These are phyloP conservation scores for Candida methanosorbosa DNA, from an alignment of 805 yeast species.

Conservation along the genomic window DNA sequence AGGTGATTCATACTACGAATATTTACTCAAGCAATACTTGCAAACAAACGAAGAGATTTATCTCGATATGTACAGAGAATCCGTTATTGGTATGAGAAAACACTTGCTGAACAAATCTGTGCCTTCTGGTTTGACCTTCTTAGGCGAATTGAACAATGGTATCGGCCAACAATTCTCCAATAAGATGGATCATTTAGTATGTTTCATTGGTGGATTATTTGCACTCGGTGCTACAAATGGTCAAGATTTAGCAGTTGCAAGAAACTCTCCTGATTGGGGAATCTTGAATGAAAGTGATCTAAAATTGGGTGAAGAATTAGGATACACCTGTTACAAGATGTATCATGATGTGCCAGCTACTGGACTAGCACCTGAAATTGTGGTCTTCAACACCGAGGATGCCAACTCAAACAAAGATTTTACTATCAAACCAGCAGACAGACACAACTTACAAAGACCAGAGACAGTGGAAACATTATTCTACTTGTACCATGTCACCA, in stretches of 20 bases:
- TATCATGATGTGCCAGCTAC: conserved; percentile 60
- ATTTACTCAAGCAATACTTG: conserved; percentile 74
- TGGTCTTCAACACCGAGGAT: conserved; percentile 59
- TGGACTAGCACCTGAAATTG: conserved; percentile 87
- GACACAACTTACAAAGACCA: conserved; percentile 84
- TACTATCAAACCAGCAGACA: conserved; percentile 58
- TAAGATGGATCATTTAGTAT: conserved; percentile 90
- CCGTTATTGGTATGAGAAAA: conserved; percentile 69
- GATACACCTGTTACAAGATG: conserved; percentile 78
- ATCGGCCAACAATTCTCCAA: conserved; percentile 48
- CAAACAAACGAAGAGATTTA: conserved; percentile 69
- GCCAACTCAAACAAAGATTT: conserved; percentile 43
- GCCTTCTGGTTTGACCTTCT: conserved; percentile 55
- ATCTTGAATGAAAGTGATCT: conserved; percentile 52
- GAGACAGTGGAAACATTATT: conserved; percentile 89
- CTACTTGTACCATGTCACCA: conserved; percentile 70
- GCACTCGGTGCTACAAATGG: conserved; percentile 90
- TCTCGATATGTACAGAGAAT: conserved; percentile 65
- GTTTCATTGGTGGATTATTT: conserved; percentile 83
- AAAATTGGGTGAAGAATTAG: conserved; percentile 61
- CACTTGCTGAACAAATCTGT: conserved; percentile 51
- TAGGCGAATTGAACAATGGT: conserved; percentile 75
- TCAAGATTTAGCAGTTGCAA: conserved; percentile 43
- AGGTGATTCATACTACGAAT: conserved; percentile 92
- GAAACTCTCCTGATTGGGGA: conserved; percentile 48